Percentiles rank a stretch among this genome's conserved stretches.
These are phyloP conservation scores for Candida montana DNA, from an alignment of 805 yeast species.

Conservation along the genomic window DNA sequence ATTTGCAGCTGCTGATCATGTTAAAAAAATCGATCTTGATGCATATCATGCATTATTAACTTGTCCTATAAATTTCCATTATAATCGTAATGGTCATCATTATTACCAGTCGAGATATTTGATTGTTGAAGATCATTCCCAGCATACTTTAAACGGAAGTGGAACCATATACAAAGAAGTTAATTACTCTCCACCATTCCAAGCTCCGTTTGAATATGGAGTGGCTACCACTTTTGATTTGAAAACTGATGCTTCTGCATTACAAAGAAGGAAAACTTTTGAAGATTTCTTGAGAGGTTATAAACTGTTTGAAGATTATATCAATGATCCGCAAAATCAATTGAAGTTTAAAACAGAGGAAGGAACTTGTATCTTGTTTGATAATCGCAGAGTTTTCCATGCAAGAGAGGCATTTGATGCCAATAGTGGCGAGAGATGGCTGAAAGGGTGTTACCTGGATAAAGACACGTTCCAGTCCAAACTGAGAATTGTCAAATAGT, in stretches of 20 bases:
- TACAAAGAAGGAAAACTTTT: slow-evolving; percentile 38
- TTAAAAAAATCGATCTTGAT: slow-evolving; percentile 50
- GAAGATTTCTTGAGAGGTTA: slow-evolving; percentile 56
- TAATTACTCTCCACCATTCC: slow-evolving; percentile 80
- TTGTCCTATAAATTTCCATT: slow-evolving; percentile 67
- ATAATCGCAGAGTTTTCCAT: slow-evolving; percentile 67
- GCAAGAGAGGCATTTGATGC: slow-evolving; percentile 50
- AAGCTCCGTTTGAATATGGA: slow-evolving; percentile 66
- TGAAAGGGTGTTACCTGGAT: slow-evolving; percentile 73
- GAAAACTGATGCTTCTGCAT: slow-evolving; percentile 18
- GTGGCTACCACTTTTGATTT: slow-evolving; percentile 31
- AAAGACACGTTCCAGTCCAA: slow-evolving; percentile 66
- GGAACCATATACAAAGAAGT: slow-evolving; percentile 43
- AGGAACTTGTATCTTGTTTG: slow-evolving; percentile 60
- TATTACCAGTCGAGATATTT: slow-evolving; percentile 60
- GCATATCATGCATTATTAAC: slow-evolving; percentile 58
- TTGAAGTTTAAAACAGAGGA: slow-evolving; percentile 49
- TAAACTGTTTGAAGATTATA: slow-evolving; percentile 51
- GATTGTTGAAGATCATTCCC: slow-evolving; percentile 47
- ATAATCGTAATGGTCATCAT: slow-evolving; percentile 53
- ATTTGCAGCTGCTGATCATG: slow-evolving; percentile 54
- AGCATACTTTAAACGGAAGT: slow-evolving; percentile 9
- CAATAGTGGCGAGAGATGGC: slow-evolving; percentile 51
- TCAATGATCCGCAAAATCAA: slow-evolving; percentile 50
- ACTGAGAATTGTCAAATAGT: slow-evolving; percentile 36